These are phyloP conservation scores for Komagataella pseudopastoris DNA, from an alignment of 805 yeast genomes.

Conservation along the genomic window DNA sequence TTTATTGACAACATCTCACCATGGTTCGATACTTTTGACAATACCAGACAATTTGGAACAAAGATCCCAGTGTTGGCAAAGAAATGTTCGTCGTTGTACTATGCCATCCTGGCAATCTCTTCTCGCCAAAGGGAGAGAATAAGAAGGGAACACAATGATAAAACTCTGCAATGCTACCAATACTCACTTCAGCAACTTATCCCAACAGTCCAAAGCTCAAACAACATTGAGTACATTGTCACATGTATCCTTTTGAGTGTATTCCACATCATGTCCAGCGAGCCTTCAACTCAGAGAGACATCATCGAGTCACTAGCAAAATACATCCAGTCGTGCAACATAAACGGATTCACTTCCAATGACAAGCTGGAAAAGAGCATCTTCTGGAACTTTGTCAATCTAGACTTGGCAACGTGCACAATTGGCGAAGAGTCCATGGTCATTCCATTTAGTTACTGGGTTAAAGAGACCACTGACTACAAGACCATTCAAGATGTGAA, in stretches of 20 bases:
- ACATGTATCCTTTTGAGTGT: slow-evolving; percentile 27
- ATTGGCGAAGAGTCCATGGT: slow-evolving; percentile 23
- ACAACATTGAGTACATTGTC: slow-evolving; percentile 16
- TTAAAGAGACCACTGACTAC: slow-evolving; percentile 17
- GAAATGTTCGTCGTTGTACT: slow-evolving; percentile 14
- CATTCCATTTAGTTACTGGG: slow-evolving; percentile 9
- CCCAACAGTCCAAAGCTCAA: slow-evolving; percentile 19
- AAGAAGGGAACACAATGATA: slow-evolving; percentile 9
- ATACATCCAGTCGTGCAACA: slow-evolving; percentile 21
- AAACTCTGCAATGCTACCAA: slow-evolving; percentile 15
- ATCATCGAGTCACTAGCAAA: slow-evolving; percentile 25
- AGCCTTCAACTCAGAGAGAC: slow-evolving; percentile 23
- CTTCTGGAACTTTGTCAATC: slow-evolving; percentile 29
- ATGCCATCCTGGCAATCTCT: slow-evolving; percentile 15
- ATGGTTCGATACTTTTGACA: slow-evolving; percentile 21
- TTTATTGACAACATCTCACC: slow-evolving; percentile 24
- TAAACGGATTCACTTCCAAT: slow-evolving; percentile 20
- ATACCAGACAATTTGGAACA: slow-evolving; percentile 19
- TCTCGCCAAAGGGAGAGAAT: slow-evolving; percentile 14
- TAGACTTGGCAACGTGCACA: slow-evolving; percentile 24
- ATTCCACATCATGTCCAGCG: slow-evolving; percentile 26
- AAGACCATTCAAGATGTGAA: slow-evolving; percentile 7
- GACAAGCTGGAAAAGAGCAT: slow-evolving; percentile 20
- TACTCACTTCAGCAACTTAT: slow-evolving; percentile 17
- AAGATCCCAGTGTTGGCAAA: slow-evolving; percentile 23